A percentile compares a stretch with the other conserved stretches of the same genome.
Conservation (phyloP, 768 basidiomycete genomes). For the Suillus ampliporus region DNA sequence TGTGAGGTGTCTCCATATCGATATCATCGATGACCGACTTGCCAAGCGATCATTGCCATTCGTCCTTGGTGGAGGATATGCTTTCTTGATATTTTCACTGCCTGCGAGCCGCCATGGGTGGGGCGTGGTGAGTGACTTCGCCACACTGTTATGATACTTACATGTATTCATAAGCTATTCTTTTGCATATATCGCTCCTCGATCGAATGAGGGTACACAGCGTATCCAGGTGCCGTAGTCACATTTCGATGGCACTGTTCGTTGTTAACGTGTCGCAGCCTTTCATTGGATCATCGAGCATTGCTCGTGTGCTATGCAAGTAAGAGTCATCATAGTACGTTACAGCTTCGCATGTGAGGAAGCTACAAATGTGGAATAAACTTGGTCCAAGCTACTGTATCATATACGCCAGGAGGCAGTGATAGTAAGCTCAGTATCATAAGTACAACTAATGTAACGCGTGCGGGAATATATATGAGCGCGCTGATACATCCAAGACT, state of each 20-base stretch:
- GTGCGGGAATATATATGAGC: slow-evolving; percentile 19
- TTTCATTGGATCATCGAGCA: no score
- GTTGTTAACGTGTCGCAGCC: not conserved
- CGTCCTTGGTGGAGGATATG: no score
- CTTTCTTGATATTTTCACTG: no score
- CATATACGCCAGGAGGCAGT: slow-evolving; percentile 19
- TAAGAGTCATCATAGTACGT: no score
- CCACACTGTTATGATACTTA: no score
- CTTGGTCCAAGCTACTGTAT: slow-evolving; percentile 22
- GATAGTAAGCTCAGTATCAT: slow-evolving; percentile 15
- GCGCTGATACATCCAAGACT: no score
- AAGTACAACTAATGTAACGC: slow-evolving; percentile 16
- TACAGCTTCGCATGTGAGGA: not conserved
- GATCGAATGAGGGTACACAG: not conserved
- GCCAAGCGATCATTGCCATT: no score
- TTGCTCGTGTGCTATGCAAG: not conserved
- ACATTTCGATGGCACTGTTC: not conserved
- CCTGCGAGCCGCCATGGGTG: no score
- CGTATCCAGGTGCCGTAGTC: not conserved
- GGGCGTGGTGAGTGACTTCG: no score
- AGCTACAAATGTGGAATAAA: slow-evolving; percentile 13
- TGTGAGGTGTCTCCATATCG: no score
- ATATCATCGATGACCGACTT: no score
- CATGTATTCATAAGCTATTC: not conserved
- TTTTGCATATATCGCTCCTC: not conserved